A percentile compares a stretch with the other conserved stretches of the same genome.
phyloP scores from a whole-genome alignment of 768 basidiomycete genomes.

The Mycena alexandri region DNA sequence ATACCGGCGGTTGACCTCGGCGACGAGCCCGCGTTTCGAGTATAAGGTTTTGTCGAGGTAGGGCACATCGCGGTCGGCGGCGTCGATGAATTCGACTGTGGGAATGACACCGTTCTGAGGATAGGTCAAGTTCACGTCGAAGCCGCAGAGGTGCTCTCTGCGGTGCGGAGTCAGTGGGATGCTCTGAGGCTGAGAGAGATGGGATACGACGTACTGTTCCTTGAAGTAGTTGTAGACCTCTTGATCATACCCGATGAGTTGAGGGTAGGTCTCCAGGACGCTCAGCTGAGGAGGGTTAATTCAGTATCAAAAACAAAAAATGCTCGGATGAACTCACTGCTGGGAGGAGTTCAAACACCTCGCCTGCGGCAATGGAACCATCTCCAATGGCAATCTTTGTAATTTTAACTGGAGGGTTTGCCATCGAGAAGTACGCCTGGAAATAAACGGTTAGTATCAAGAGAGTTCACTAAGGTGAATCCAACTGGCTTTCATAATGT shows the following conservation, averaged over 20 bases:
- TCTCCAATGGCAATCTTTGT: constrained; percentile 80
- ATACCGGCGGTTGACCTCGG: constrained; percentile 40
- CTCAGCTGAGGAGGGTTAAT: constrained; percentile 53
- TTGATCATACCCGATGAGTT: constrained; percentile 79
- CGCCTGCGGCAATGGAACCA: constrained; percentile 66
- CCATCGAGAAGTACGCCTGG: constrained; percentile 69
- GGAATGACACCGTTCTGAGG: constrained; percentile 71
- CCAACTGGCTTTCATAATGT: constrained; percentile 67
- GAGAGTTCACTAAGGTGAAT: not conserved
- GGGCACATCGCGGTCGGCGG: constrained; percentile 52
- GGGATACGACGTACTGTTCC: constrained; percentile 64
- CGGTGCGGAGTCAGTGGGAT: not conserved
- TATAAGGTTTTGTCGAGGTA: constrained; percentile 40
- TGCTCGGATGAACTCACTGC: constrained; percentile 55
- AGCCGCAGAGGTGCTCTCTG: constrained; percentile 73
- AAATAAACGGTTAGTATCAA: not conserved
- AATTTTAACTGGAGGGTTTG: constrained; percentile 75
- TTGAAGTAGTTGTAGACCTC: constrained; percentile 77
- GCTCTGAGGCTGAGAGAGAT: not conserved
- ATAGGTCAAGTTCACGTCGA: constrained; percentile 76
- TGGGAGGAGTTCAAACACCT: constrained; percentile 66
- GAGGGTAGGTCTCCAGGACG: constrained; percentile 79
- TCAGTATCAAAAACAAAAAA: constrained; percentile 2
- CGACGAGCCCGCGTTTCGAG: constrained; percentile 37
- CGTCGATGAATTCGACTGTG: constrained; percentile 49